Conservation (phyloP, 2,329 filamentous ascomycete species). For the Scleromitrula shiraiana region DNA sequence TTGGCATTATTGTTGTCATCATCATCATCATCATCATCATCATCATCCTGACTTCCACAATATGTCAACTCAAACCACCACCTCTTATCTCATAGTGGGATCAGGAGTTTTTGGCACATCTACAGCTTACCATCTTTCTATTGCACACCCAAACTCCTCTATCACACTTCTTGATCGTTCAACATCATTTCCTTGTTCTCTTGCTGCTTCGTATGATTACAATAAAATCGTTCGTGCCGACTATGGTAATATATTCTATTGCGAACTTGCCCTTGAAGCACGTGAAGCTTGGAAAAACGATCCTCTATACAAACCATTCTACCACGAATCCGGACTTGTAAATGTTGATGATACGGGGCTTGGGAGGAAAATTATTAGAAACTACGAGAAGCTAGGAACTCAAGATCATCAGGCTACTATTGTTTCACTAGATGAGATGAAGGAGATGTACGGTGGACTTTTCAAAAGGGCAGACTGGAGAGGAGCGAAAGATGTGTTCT, state of each 20-base stretch:
- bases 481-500: slow-evolving; percentile 37
- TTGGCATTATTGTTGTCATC: too few species aligned
- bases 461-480: slow-evolving; percentile 31
- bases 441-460: slow-evolving; percentile 34
- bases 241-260: slow-evolving; percentile 47
- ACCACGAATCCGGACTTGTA: slow-evolving; percentile 44
- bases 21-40: too few species aligned
- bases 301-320: slow-evolving; percentile 38
- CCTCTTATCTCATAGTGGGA: slow-evolving; percentile 38
- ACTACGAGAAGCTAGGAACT: slow-evolving; percentile 34
- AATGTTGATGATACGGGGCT: slow-evolving; percentile 38
- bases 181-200: slow-evolving; percentile 30
- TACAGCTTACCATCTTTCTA: slow-evolving; percentile 42
- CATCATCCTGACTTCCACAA: background rate
- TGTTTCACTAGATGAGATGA: slow-evolving; percentile 36
- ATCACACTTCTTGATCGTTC: slow-evolving; percentile 39
- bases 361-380: slow-evolving; percentile 37
- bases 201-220: slow-evolving; percentile 49
- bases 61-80: background rate
- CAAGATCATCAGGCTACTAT: slow-evolving; percentile 32
- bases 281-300: slow-evolving; percentile 42
- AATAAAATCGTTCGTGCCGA: slow-evolving; percentile 53
- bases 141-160: slow-evolving; percentile 30
- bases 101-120: slow-evolving; percentile 44
- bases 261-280: slow-evolving; percentile 37